phyloP scores from a whole-genome alignment of 2,329 filamentous ascomycete species.

The Elsinoe ampelina region DNA sequence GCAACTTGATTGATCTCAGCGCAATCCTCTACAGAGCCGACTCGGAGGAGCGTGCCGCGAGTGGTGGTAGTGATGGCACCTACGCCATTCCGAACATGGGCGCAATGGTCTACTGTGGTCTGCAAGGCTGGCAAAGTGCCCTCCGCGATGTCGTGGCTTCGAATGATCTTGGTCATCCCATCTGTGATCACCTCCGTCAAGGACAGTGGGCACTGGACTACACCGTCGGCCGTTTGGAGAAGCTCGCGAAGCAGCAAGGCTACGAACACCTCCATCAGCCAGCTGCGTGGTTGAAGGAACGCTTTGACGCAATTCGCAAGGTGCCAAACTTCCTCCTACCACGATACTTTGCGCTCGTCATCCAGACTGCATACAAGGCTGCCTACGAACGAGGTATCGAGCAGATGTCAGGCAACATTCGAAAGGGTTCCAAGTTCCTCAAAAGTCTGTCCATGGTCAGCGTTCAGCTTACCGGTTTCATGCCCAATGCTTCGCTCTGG shows the following conservation, averaged over 20 bases:
- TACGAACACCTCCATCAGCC: slow-evolving; percentile 56
- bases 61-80: slow-evolving; percentile 69
- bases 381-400: slow-evolving; percentile 69
- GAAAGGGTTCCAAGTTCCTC: slow-evolving; percentile 76
- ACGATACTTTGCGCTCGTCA: slow-evolving; percentile 81
- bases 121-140: slow-evolving; percentile 98
- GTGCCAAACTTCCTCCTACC: slow-evolving; percentile 86
- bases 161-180: slow-evolving; percentile 84
- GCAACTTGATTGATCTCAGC: slow-evolving; percentile 77
- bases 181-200: slow-evolving; percentile 85
- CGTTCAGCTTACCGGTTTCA: slow-evolving; percentile 78
- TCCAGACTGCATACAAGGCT: slow-evolving; percentile 80
- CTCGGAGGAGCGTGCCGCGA: slow-evolving; percentile 74
- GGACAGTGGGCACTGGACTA: slow-evolving; percentile 92
- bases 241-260: slow-evolving; percentile 50
- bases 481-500: slow-evolving; percentile 85
- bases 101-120: slow-evolving; percentile 80
- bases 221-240: slow-evolving; percentile 67
- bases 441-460: slow-evolving; percentile 86
- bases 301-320: slow-evolving; percentile 75
- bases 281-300: slow-evolving; percentile 68
- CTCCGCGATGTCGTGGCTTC: slow-evolving; percentile 73
- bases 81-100: slow-evolving; percentile 81
- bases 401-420: slow-evolving; percentile 68
- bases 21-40: slow-evolving; percentile 87